Evolutionary conservation across 2,329 filamentous ascomycete species (phyloP), one percentile per base, ranked within the genome.

Genomic region (Pezicula radicicola): DNA sequence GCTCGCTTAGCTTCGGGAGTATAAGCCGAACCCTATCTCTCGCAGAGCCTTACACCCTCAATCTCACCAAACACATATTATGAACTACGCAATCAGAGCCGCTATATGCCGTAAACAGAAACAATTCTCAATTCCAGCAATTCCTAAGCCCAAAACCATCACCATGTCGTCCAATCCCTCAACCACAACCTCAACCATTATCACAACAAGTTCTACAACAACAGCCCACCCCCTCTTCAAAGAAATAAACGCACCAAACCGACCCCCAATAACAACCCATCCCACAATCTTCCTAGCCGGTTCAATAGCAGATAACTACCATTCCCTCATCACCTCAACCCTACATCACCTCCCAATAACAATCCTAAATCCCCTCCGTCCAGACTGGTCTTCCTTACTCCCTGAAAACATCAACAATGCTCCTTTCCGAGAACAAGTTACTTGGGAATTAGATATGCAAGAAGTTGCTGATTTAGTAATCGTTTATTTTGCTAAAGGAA

Each of bases 361-460:
- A 2, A 66, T 87, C 54, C 72, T 77, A 64, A 80, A 87, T 57
- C 84, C 84, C 0, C 69, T 75, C 8, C 76, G 82, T 2, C 52
- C 68, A 5, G 73, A 80, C 61, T 87, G 83, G 84, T 9, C 28
- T 8, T 61, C 64, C 8, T 73, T 67, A 1, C 82, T 79, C 75
- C 66, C 56, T 13, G 77, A 83, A 49, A 75, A 82, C 46, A 67
- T 75, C 16, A 64, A 68, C 0, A 75, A 75, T 52, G 55, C 57
- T 3, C 72, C 68, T 0, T 86, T 80, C 66, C 65, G 65, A 8
- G 66, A 75, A 37, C 84, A 88, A 63, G 74, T 82, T 0, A 66
- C 74, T 28, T 87, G 84, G 83, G 84, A 88, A 68, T 70, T 87
- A 2, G 70, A 76, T 15, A 80, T 74, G 65, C 76, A 82, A 56